phyloP scores from a whole-genome alignment of 495 filamentous ascomycete species.

The Penicillium salamii region DNA sequence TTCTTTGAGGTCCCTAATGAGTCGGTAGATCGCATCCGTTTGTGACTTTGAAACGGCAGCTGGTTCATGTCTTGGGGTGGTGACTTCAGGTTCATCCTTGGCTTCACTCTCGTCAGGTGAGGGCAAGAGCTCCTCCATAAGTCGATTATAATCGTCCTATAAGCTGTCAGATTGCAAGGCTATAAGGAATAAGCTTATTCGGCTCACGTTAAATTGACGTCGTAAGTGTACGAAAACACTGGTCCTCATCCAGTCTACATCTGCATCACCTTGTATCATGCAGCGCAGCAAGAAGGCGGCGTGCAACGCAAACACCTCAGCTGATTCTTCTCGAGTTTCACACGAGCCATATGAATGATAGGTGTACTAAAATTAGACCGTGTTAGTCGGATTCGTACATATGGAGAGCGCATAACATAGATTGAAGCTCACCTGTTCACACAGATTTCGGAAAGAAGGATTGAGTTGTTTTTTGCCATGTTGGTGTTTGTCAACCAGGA shows the following conservation, averaged over 20 bases:
- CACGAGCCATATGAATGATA: conserved; percentile 44
- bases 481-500: conserved; percentile 52
- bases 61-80: conserved; percentile 26
- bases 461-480: conserved; percentile 36
- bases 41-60: conserved; percentile 33
- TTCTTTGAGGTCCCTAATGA: conserved; percentile 36
- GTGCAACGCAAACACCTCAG: conserved; percentile 52
- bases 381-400: conserved; percentile 4
- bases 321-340: conserved; percentile 47
- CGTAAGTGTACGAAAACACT: conserved; percentile 52
- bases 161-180: not conserved
- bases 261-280: conserved; percentile 57
- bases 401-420: not conserved
- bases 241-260: conserved; percentile 53
- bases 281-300: conserved; percentile 52
- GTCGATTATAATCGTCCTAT: conserved; percentile 42
- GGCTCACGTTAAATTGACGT: conserved; percentile 46
- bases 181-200: not conserved
- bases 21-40: conserved; percentile 34
- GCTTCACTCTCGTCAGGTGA: conserved; percentile 25
- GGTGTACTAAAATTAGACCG: conserved; percentile 31
- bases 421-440: conserved; percentile 39
- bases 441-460: conserved; percentile 39
- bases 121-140: conserved; percentile 30
- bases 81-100: conserved; percentile 20